These are phyloP conservation scores for Amanita fuliginea DNA, from an alignment of 768 basidiomycete species.

Conservation along the genomic window DNA sequence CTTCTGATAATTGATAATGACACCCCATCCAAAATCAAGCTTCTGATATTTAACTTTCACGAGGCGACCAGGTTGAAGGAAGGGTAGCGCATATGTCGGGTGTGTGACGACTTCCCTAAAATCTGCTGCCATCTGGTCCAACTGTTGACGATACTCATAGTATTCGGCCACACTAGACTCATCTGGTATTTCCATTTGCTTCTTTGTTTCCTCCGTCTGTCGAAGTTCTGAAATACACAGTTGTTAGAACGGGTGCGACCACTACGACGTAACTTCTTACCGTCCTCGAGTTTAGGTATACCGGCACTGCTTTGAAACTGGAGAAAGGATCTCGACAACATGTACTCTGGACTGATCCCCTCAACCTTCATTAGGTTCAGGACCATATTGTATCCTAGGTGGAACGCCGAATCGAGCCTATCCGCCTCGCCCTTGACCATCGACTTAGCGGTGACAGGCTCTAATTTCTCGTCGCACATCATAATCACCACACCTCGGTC, in stretches of 20 bases:
- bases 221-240: slow-evolving; percentile 48
- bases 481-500: slow-evolving; percentile 99
- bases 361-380: slow-evolving; percentile 98
- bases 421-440: slow-evolving; percentile 99
- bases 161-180: slow-evolving; percentile 82
- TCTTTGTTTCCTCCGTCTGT: slow-evolving; percentile 56
- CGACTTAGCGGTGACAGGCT: slow-evolving; percentile 80
- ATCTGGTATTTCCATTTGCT: slow-evolving; percentile 64
- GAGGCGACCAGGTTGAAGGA: slow-evolving; percentile 87
- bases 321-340: slow-evolving; percentile 96
- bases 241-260: neutral
- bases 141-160: slow-evolving; percentile 86
- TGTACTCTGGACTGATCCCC: slow-evolving; percentile 95
- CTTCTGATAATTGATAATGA: slow-evolving; percentile 88
- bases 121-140: slow-evolving; percentile 82
- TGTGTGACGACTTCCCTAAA: slow-evolving; percentile 91
- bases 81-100: slow-evolving; percentile 89
- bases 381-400: slow-evolving; percentile 98
- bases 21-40: slow-evolving; percentile 93
- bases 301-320: slow-evolving; percentile 94
- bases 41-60: slow-evolving; percentile 83
- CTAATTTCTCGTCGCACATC: slow-evolving; percentile 99
- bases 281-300: slow-evolving; percentile 77
- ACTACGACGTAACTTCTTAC: slow-evolving; percentile 30
- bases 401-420: slow-evolving; percentile 94